Percentiles rank a stretch among this genome's conserved stretches.
Evolutionary conservation across 345 rosid species (phyloP).

Genomic region (Carallia pectinifolia): DNA sequence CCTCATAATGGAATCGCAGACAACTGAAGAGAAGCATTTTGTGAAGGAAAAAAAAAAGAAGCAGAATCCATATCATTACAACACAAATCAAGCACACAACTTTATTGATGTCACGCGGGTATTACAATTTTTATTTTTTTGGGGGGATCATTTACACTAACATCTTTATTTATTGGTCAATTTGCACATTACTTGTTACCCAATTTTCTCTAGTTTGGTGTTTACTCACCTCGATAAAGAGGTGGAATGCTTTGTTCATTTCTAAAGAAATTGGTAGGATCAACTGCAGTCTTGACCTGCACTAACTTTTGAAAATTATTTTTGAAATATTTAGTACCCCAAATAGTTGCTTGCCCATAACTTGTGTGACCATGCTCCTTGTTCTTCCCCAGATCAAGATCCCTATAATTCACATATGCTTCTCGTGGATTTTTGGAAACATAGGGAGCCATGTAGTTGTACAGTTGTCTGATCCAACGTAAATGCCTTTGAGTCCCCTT

Average conservation of each 20-base stretch:
- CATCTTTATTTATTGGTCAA: too few species aligned
- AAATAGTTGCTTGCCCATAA: slow-evolving; percentile 2
- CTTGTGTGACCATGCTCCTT: slow-evolving; percentile 10
- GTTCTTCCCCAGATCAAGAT: slow-evolving; percentile 18
- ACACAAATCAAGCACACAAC: too few species aligned
- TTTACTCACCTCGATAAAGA: not conserved
- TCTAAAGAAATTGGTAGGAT: slow-evolving; percentile 15
- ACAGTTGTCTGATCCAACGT: slow-evolving; percentile 39
- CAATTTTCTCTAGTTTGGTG: too few species aligned
- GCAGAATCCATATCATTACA: too few species aligned
- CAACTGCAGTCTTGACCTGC: slow-evolving; percentile 7
- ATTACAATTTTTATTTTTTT: too few species aligned
- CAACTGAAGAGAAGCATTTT: too few species aligned
- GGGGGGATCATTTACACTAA: too few species aligned
- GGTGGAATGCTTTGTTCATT: slow-evolving; percentile 21
- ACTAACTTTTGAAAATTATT: slow-evolving; percentile 6
- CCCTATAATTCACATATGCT: slow-evolving; percentile 9
- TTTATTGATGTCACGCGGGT: too few species aligned
- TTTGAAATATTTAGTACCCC: slow-evolving; percentile 6
- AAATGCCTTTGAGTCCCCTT: slow-evolving; percentile 10
- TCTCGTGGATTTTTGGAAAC: slow-evolving; percentile 32
- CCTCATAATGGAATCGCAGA: too few species aligned
- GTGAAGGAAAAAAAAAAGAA: too few species aligned
- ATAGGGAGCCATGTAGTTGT: slow-evolving; percentile 42
- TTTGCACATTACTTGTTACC: too few species aligned